These are phyloP conservation scores for Yarrowia bubula DNA, from an alignment of 805 yeast species.

Conservation along the genomic window DNA sequence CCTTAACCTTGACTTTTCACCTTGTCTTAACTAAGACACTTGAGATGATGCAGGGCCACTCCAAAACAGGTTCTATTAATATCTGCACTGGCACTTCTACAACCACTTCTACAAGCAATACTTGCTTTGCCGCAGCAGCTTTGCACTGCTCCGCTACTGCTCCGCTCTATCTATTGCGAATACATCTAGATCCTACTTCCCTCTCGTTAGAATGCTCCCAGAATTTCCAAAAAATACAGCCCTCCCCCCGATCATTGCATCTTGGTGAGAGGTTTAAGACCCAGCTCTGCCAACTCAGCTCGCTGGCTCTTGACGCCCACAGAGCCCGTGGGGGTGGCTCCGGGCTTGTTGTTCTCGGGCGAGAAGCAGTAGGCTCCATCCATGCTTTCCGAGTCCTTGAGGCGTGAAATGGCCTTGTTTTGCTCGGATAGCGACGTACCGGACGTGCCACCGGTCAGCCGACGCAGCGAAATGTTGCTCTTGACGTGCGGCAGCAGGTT, in stretches of 20 bases:
- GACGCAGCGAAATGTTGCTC: constrained; percentile 30
- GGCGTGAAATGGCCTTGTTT: constrained; percentile 15
- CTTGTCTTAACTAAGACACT: too few species aligned
- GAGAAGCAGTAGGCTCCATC: constrained; percentile 23
- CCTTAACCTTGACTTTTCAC: too few species aligned
- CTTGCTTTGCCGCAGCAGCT: not conserved
- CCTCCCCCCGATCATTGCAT: not conserved
- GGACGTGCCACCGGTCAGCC: constrained; percentile 30
- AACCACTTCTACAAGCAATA: too few species aligned
- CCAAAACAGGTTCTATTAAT: too few species aligned
- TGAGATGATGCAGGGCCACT: too few species aligned
- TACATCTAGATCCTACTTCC: not conserved
- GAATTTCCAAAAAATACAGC: not conserved
- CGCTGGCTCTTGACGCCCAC: constrained; percentile 21
- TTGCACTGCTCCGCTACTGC: not conserved
- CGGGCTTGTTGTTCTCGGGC: constrained; percentile 16
- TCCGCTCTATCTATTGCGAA: constrained; percentile 14
- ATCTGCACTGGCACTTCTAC: too few species aligned
- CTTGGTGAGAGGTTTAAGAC: constrained; percentile 21
- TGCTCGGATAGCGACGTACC: constrained; percentile 27
- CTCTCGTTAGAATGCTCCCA: not conserved
- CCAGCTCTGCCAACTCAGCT: constrained; percentile 12
- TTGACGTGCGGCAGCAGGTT: constrained; percentile 39
- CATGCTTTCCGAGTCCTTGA: constrained; percentile 23
- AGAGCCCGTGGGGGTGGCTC: constrained; percentile 8